Base-by-base conservation (phyloP, 108 stramenopile genomes). In the Fistulifera solaris region DNA sequence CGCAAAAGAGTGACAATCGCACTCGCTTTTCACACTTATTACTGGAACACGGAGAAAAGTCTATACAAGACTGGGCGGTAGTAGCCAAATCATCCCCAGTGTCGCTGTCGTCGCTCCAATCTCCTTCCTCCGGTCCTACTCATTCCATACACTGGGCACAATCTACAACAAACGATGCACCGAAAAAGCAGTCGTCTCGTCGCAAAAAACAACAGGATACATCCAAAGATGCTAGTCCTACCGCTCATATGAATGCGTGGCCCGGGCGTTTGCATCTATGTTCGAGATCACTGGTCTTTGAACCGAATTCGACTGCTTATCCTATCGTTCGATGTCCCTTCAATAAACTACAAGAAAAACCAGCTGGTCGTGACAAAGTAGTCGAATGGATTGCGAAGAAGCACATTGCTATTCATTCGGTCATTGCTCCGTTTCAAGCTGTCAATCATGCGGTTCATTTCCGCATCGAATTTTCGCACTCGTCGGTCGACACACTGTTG, bases 31-130 rank as follows among this genome's bases (percentile, higher is more conserved):
- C 80, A 8, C 66, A 59, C 25, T 66, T 91, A 38, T 39, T 91
- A 28, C 49, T 91, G 23, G 89, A 91, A 51, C 78, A 87, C 56
- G 89, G 89, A 48, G 89, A 91, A 58, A 68, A 71, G 41, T 60
- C 75, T 21, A 52, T 91, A 15, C 82, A 88, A 59, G 85, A 91
- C 69, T 91, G 89, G 89, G 85, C 85, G 8, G 89, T 87, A 21
- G 56, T 72, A 27, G 84, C 83, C 16, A 72, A 71, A 39, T 60
- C 64, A 13, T 26, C 43, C 6, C 71, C 76, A 0, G 40, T 35
- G 8, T 40, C 31, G 31, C 31, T 35, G 6, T 35, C 31, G 31
- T 35, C 31, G 8, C 31, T 6, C 12, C 38, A 46, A n/a, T 14
- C 43, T 2, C 43, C 61, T n/a, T 54, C 64, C 27, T 44, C 44